Evolutionary conservation across 768 basidiomycete species (phyloP).

Genomic region (Mycena olivaceomarginata): DNA sequence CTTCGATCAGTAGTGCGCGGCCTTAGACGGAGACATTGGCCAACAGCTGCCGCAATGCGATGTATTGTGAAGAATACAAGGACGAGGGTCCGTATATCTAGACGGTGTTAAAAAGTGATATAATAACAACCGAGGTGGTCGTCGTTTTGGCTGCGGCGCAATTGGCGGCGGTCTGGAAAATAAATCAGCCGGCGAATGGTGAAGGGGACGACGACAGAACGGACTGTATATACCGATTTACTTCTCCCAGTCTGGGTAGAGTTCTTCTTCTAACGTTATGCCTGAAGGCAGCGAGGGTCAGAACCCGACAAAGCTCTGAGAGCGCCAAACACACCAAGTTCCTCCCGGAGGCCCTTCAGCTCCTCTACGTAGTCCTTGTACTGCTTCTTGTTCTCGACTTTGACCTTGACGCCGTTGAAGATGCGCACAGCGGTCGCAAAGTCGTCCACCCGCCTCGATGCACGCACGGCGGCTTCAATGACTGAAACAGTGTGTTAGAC

Average conservation of each 20-base stretch:
- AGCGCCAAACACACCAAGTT: constrained; percentile 82
- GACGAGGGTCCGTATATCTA: constrained; percentile 28
- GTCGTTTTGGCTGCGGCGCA: constrained; percentile 28
- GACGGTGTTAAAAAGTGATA: constrained; percentile 16
- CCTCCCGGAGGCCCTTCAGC: constrained; percentile 90
- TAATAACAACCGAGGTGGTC: constrained; percentile 26
- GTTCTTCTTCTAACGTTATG: constrained; percentile 65
- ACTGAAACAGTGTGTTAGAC: constrained; percentile 61
- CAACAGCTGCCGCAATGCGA: constrained; percentile 18
- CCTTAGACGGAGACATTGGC: background rate
- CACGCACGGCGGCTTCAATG: constrained; percentile 91
- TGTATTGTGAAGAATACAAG: constrained; percentile 37
- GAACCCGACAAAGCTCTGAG: constrained; percentile 3
- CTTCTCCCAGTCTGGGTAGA: constrained; percentile 61
- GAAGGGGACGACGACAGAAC: background rate
- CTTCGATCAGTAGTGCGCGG: background rate
- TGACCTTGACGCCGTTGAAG: constrained; percentile 97
- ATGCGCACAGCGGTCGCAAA: constrained; percentile 97
- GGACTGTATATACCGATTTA: constrained; percentile 28
- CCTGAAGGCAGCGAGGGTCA: constrained; percentile 50
- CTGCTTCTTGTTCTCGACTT: constrained; percentile 98
- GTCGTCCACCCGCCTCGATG: constrained; percentile 95
- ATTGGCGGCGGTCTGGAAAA: background rate
- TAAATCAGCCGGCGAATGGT: background rate
- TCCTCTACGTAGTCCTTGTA: constrained; percentile 96